Evolutionary conservation across 176 grass and related monocot species (phyloP).

Genomic region (Hyparrhenia diplandra): DNA sequence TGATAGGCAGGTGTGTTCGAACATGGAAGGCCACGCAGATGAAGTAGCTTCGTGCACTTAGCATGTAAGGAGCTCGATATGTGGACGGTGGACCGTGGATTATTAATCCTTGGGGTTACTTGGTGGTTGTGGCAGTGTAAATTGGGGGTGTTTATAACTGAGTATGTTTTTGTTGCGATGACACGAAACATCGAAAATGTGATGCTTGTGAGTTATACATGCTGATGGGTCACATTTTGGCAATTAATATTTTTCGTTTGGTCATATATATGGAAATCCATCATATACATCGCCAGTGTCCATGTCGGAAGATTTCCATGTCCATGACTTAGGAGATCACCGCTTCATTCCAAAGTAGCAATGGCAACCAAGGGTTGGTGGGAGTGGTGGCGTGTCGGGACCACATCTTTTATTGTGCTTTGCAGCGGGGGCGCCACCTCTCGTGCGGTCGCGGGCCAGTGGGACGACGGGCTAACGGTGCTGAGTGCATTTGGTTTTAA

Average conservation of each 20-base stretch:
- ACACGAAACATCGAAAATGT: neutral
- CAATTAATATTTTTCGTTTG: neutral
- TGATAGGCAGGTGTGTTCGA: neutral
- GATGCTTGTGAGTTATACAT: neutral
- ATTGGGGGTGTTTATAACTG: conserved; percentile 3
- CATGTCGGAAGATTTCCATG: too few relatives aligned
- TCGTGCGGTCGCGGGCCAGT: too few relatives aligned
- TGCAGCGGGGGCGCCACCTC: too few relatives aligned
- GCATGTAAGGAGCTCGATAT: neutral
- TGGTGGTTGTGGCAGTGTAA: conserved; percentile 9
- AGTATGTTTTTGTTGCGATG: conserved; percentile 25
- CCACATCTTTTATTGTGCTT: too few relatives aligned
- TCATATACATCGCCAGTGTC: too few relatives aligned
- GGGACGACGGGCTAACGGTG: too few relatives aligned
- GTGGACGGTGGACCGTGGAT: neutral
- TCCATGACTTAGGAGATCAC: too few relatives aligned
- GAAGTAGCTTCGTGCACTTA: neutral
- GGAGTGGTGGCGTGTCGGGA: too few relatives aligned
- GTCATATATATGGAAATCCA: neutral
- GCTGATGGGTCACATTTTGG: neutral
- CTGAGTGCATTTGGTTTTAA: too few relatives aligned
- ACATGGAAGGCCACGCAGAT: neutral
- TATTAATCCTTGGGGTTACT: neutral
- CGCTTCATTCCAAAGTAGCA: too few relatives aligned
- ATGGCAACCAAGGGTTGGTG: too few relatives aligned